phyloP scores from a whole-genome alignment of 2,329 filamentous ascomycete species.

The Neonectria sp. region DNA sequence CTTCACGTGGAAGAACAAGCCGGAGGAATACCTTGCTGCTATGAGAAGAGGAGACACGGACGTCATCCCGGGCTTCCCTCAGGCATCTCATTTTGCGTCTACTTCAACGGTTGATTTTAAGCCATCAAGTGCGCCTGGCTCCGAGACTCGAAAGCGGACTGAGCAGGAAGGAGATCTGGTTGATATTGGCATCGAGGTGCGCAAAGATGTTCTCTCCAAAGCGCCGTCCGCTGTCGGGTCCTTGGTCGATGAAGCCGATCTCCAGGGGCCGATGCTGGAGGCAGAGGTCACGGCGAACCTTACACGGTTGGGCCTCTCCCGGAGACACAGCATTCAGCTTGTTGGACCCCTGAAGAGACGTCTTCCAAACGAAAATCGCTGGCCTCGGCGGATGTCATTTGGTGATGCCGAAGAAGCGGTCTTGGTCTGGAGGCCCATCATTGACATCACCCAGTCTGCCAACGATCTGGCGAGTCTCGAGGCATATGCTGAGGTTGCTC shows the following conservation, averaged over 20 bases:
- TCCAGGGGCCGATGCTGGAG: constrained; percentile 67
- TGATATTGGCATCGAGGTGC: constrained; percentile 58
- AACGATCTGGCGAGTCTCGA: constrained; percentile 48
- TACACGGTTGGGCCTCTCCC: constrained; percentile 67
- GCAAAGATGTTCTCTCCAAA: constrained; percentile 58
- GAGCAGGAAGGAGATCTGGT: constrained; percentile 48
- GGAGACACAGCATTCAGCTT: constrained; percentile 72
- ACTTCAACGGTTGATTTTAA: constrained; percentile 48
- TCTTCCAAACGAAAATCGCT: constrained; percentile 70
- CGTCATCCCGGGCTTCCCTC: constrained; percentile 43
- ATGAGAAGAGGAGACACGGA: constrained; percentile 56
- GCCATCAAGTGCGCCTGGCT: constrained; percentile 36
- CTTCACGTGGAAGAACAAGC: constrained; percentile 77
- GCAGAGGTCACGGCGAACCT: constrained; percentile 62
- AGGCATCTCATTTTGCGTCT: constrained; percentile 45
- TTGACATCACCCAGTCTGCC: constrained; percentile 55
- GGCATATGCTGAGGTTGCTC: constrained; percentile 67
- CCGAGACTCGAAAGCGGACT: constrained; percentile 40
- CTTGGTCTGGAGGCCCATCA: constrained; percentile 74
- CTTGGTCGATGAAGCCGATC: constrained; percentile 70
- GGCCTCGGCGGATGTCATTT: constrained; percentile 82
- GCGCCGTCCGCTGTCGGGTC: constrained; percentile 72
- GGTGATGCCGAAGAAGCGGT: constrained; percentile 83
- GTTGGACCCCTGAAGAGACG: constrained; percentile 49
- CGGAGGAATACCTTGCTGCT: constrained; percentile 68